Conservation (phyloP, 139 green algal species). For the Chlorella ohadii region DNA sequence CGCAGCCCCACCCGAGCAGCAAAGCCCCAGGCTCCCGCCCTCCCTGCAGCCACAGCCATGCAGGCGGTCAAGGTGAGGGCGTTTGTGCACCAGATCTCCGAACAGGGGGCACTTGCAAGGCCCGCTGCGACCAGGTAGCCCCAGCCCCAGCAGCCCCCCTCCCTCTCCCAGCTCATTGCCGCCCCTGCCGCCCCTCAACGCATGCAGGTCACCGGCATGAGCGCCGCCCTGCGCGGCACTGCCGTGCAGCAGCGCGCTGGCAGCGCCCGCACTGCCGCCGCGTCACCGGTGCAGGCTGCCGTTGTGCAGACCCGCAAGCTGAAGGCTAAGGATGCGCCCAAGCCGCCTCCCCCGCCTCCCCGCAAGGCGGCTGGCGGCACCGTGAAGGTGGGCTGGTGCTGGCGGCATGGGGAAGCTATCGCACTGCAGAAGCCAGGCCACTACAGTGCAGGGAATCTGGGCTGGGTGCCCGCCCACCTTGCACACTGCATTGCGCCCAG, state of each 20-base stretch:
- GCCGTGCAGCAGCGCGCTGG: conserved; percentile 19
- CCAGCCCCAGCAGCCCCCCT: not conserved
- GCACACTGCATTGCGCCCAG: too few relatives aligned
- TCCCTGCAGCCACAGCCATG: conserved; percentile 7
- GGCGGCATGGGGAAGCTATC: too few relatives aligned
- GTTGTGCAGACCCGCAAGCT: not conserved
- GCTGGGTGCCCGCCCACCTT: too few relatives aligned
- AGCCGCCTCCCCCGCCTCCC: not conserved
- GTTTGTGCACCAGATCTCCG: not conserved
- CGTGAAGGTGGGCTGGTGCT: not conserved
- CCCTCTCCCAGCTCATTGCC: not conserved
- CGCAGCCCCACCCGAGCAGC: not conserved
- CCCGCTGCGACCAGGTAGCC: not conserved
- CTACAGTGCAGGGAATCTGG: too few relatives aligned
- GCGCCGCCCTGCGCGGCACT: conserved; percentile 16
- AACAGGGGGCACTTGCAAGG: not conserved
- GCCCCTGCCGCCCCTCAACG: not conserved
- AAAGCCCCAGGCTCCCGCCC: not conserved
- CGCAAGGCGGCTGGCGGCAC: conserved; percentile 8
- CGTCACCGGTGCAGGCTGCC: not conserved
- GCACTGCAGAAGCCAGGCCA: too few relatives aligned
- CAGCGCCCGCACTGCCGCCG: not conserved
- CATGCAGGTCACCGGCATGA: not conserved
- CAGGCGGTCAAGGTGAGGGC: not conserved
- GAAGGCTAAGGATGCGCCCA: conserved; percentile 2